Conservation (phyloP, 164 flowering plant genomes). For the Magnolia officinalis region DNA sequence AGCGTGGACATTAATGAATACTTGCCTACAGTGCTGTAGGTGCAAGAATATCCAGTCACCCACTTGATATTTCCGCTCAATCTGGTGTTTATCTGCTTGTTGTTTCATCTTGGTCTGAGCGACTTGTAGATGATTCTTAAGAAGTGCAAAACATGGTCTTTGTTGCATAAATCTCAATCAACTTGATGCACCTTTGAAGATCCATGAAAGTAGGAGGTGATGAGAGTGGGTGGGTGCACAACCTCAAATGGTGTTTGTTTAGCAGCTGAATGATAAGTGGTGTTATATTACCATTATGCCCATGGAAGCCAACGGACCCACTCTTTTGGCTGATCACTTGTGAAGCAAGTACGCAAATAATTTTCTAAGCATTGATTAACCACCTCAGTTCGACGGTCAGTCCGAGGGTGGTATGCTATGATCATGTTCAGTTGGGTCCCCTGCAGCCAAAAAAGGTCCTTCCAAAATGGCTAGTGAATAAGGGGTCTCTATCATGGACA, state of each 20-base stretch:
- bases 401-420: background rate
- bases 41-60: slow-evolving; percentile 17
- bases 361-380: no score
- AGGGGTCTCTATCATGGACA: no score
- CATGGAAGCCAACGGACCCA: background rate
- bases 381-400: no score
- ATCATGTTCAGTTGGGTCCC: background rate
- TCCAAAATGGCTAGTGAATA: no score
- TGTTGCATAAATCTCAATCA: background rate
- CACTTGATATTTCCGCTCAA: slow-evolving; percentile 4
- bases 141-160: background rate
- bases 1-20: background rate
- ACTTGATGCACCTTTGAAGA: background rate
- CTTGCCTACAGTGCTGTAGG: slow-evolving; percentile 6
- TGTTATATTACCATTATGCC: background rate
- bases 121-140: background rate
- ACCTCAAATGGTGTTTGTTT: background rate
- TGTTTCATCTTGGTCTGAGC: slow-evolving; percentile 12
- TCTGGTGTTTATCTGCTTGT: background rate
- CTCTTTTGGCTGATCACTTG: background rate
- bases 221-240: background rate
- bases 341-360: no score
- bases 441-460: no score
- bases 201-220: background rate
- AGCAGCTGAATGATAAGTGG: background rate